Evolutionary conservation across 2,329 filamentous ascomycete genomes (phyloP).

Genomic region (Alternaria ethzedia): DNA sequence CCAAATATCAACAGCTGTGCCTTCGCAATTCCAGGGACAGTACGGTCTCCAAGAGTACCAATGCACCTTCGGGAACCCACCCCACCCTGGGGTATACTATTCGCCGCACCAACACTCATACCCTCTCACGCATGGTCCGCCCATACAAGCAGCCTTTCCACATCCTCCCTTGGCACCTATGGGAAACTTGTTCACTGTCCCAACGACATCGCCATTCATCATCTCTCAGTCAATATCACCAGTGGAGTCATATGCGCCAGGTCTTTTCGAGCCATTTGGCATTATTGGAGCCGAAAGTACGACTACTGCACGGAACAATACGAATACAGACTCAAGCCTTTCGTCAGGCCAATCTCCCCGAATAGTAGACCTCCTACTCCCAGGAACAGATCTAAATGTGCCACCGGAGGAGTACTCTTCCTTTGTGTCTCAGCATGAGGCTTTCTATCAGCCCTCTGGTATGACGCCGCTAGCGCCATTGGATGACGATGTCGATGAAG

Average conservation of each 20-base stretch:
- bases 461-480: constrained; percentile 37
- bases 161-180: constrained; percentile 14
- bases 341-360: constrained; percentile 57
- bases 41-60: constrained; percentile 8
- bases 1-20: constrained; percentile 8
- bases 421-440: constrained; percentile 44
- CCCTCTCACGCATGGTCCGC: constrained; percentile 12
- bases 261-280: constrained; percentile 46
- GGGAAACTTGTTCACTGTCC: constrained; percentile 17
- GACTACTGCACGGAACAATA: constrained; percentile 29
- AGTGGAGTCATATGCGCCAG: constrained; percentile 43
- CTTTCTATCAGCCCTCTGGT: constrained; percentile 41
- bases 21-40: constrained; percentile 3
- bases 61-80: constrained; percentile 9
- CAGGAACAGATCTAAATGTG: constrained; percentile 55
- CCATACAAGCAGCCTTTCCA: constrained; percentile 16
- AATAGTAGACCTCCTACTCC: constrained; percentile 56
- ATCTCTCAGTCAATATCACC: constrained; percentile 35
- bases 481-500: constrained; percentile 60
- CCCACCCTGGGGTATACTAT: constrained; percentile 17
- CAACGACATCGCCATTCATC: constrained; percentile 31
- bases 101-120: constrained; percentile 15
- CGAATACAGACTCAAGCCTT: constrained; percentile 43
- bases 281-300: constrained; percentile 47
- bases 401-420: constrained; percentile 47